These are phyloP conservation scores for Aspergillus uvarum DNA, from an alignment of 2,329 filamentous ascomycete species.

Conservation along the genomic window DNA sequence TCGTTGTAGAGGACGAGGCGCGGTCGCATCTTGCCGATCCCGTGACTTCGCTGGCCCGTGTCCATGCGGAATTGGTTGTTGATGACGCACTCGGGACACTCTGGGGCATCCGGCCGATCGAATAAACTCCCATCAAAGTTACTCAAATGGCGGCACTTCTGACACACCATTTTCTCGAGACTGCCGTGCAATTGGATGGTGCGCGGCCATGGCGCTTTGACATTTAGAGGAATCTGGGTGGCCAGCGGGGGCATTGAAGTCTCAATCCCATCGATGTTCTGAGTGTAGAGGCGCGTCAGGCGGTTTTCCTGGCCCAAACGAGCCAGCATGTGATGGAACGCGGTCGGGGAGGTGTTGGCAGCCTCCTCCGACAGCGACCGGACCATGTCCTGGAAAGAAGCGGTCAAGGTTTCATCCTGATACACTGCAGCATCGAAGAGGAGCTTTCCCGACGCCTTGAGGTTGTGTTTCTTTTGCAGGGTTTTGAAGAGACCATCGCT, in stretches of 20 bases:
- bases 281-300: conserved; percentile 85
- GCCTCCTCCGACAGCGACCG: conserved; percentile 80
- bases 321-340: conserved; percentile 91
- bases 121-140: conserved; percentile 79
- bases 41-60: conserved; percentile 86
- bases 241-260: conserved; percentile 75
- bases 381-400: conserved; percentile 95
- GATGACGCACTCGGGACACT: conserved; percentile 71
- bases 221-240: conserved; percentile 76
- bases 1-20: conserved; percentile 98
- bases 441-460: conserved; percentile 91
- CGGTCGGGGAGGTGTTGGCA: conserved; percentile 73
- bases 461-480: conserved; percentile 79
- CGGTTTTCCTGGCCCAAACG: conserved; percentile 85
- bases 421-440: conserved; percentile 98
- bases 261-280: conserved; percentile 96
- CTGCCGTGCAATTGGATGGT: conserved; percentile 94
- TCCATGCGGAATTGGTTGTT: conserved; percentile 74
- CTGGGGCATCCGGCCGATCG: conserved; percentile 76
- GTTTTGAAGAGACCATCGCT: conserved; percentile 84
- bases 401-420: conserved; percentile 82
- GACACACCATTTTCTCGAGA: conserved; percentile 93
- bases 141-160: conserved; percentile 78
- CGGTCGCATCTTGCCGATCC: conserved; percentile 83
- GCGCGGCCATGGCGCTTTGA: conserved; percentile 87